Evolutionary conservation across 1,284 basidiomycete species (phyloP).

Genomic region (Tylopilus orsonianus): DNA sequence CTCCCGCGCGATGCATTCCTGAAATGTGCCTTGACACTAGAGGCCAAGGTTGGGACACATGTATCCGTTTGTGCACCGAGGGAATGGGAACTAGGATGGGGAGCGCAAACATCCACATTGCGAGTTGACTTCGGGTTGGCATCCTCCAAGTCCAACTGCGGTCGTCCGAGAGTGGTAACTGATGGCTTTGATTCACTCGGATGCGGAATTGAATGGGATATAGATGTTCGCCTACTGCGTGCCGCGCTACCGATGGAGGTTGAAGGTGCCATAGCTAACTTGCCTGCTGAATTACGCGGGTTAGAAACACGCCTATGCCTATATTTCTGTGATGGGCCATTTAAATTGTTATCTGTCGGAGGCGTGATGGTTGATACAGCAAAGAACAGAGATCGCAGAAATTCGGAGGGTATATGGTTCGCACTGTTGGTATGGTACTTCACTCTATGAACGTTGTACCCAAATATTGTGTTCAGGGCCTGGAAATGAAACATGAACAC

Average conservation of each 20-base stretch:
- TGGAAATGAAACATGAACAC: slow-evolving; percentile 29
- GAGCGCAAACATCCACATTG: slow-evolving; percentile 6
- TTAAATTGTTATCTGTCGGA: slow-evolving; percentile 30
- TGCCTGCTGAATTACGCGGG: slow-evolving; percentile 22
- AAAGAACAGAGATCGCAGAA: slow-evolving; percentile 57
- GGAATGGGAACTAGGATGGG: slow-evolving; percentile 10
- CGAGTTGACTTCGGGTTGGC: slow-evolving; percentile 3
- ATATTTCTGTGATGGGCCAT: slow-evolving; percentile 18
- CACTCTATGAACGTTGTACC: slow-evolving; percentile 54
- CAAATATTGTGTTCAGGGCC: slow-evolving; percentile 61
- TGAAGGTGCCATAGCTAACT: slow-evolving; percentile 15
- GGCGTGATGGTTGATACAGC: slow-evolving; percentile 32
- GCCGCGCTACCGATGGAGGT: slow-evolving; percentile 18
- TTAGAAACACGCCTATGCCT: slow-evolving; percentile 31
- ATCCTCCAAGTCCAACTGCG: slow-evolving; percentile 19
- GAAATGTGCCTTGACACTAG: slow-evolving; percentile 22
- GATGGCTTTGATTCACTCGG: slow-evolving; percentile 24
- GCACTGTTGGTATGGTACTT: slow-evolving; percentile 40
- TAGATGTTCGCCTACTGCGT: slow-evolving; percentile 27
- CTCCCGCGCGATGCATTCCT: slow-evolving; percentile 17
- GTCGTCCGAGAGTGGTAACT: slow-evolving; percentile 10
- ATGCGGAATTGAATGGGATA: slow-evolving; percentile 23
- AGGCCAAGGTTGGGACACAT: slow-evolving; percentile 25
- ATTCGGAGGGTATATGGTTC: slow-evolving; percentile 36
- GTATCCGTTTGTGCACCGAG: slow-evolving; percentile 16